Conservation (phyloP, 805 yeast species). For the Myxozyma geophila region DNA sequence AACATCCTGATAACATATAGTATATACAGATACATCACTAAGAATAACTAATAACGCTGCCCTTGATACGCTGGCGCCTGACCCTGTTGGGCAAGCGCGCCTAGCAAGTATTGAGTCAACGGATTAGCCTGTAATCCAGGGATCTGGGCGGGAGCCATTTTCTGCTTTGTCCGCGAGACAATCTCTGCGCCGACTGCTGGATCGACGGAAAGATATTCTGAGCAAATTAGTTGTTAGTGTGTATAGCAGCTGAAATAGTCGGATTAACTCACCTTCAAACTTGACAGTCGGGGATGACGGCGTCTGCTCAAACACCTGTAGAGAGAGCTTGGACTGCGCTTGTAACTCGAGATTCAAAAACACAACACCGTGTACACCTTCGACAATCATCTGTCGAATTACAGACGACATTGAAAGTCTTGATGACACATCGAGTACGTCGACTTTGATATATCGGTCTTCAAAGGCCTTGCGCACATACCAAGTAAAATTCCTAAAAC, state of each 20-base stretch:
- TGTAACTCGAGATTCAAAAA: conserved; percentile 58
- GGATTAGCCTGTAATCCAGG: conserved; percentile 52
- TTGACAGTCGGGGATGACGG: conserved; percentile 67
- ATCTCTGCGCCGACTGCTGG: conserved; percentile 68
- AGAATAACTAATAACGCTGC: conserved; percentile 3
- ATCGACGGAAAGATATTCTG: conserved; percentile 67
- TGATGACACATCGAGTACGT: conserved; percentile 52
- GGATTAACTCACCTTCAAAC: conserved; percentile 60
- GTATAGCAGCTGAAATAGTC: neutral
- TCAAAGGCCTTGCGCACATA: conserved; percentile 51
- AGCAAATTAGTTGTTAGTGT: neutral
- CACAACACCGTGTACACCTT: conserved; percentile 74
- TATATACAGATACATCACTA: neutral
- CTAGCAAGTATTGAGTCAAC: conserved; percentile 64
- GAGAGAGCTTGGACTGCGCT: conserved; percentile 55
- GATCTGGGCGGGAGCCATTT: conserved; percentile 17
- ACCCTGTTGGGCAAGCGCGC: conserved; percentile 40
- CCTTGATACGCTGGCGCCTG: conserved; percentile 11
- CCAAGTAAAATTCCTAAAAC: conserved; percentile 47
- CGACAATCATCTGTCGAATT: conserved; percentile 76
- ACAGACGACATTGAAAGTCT: conserved; percentile 52
- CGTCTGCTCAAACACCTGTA: conserved; percentile 70
- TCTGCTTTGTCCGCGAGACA: conserved; percentile 44
- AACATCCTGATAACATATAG: neutral
- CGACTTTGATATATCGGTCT: conserved; percentile 49